phyloP scores from a whole-genome alignment of 352 stramenopile genomes.

The Phytophthora aleatoria region DNA sequence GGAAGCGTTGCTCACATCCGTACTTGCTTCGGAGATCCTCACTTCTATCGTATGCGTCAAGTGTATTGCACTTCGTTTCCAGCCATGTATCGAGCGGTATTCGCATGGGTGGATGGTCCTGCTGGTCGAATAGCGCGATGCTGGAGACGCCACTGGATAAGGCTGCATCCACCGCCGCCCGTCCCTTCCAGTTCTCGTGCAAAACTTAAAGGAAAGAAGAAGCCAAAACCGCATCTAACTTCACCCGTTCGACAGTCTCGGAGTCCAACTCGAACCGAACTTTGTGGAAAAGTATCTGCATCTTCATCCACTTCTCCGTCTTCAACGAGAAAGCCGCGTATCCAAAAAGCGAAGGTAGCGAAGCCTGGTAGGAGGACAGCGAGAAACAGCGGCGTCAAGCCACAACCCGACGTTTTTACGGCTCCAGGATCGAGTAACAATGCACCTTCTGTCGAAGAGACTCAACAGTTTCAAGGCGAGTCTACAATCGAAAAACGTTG shows the following conservation, averaged over 20 bases:
- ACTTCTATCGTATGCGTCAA: conserved; percentile 42
- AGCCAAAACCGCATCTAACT: background rate
- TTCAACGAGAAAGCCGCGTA: conserved; percentile 14
- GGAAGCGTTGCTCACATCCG: conserved; percentile 3
- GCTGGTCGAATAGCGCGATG: conserved; percentile 37
- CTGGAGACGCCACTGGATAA: conserved; percentile 29
- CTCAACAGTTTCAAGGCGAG: conserved; percentile 5
- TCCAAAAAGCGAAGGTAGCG: background rate
- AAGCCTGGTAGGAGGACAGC: conserved; percentile 3
- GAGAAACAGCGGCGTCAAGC: background rate
- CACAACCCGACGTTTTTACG: background rate
- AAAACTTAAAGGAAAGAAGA: conserved; percentile 16
- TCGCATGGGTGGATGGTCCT: conserved; percentile 42
- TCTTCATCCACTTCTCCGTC: conserved; percentile 8
- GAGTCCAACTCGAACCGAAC: conserved; percentile 10
- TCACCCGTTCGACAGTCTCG: background rate
- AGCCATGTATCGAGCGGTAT: conserved; percentile 41
- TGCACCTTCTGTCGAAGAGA: conserved; percentile 2
- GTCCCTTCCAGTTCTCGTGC: background rate
- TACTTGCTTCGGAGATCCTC: conserved; percentile 23
- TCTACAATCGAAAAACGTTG: conserved; percentile 1
- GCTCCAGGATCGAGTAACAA: conserved; percentile 6
- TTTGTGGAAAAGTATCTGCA: conserved; percentile 14
- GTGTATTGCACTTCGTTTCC: conserved; percentile 39
- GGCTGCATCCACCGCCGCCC: conserved; percentile 1